Percentiles rank a stretch among this genome's conserved stretches.
Conservation (phyloP, 1,139 yeast genomes). For the Nakaseomyces nivariensis region DNA sequence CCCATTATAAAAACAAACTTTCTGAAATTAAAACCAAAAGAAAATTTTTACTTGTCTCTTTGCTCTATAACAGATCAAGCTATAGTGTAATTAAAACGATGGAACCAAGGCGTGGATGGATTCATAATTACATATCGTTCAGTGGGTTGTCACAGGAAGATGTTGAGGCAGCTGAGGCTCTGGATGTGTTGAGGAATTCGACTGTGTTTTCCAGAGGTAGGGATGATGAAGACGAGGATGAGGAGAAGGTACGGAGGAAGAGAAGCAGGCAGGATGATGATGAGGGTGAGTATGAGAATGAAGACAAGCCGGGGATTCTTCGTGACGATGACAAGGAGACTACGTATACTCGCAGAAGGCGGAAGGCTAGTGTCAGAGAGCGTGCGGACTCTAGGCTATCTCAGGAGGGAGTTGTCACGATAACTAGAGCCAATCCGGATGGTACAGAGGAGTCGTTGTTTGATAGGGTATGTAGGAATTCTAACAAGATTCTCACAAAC, state of each 20-base stretch:
- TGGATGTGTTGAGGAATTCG: conserved; percentile 23
- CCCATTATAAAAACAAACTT: neutral
- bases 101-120: conserved; percentile 4
- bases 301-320: neutral
- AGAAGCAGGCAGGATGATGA: neutral
- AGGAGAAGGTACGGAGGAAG: conserved; percentile 4
- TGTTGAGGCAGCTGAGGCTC: conserved; percentile 24
- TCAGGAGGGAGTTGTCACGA: neutral
- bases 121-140: conserved; percentile 1
- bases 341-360: neutral
- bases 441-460: conserved; percentile 7
- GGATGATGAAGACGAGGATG: conserved; percentile 5
- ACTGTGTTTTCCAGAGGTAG: conserved; percentile 8
- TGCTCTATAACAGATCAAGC: neutral
- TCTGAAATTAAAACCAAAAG: neutral
- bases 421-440: neutral
- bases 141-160: conserved; percentile 17
- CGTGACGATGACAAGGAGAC: conserved; percentile 2
- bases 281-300: neutral
- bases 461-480: conserved; percentile 15
- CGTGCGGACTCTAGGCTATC: neutral
- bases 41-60: neutral
- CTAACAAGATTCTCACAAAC: conserved; percentile 5
- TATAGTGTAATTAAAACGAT: neutral
- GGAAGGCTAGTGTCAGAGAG: neutral